Conservation (phyloP, 495 filamentous ascomycete species). For the Penicillium lividum region DNA sequence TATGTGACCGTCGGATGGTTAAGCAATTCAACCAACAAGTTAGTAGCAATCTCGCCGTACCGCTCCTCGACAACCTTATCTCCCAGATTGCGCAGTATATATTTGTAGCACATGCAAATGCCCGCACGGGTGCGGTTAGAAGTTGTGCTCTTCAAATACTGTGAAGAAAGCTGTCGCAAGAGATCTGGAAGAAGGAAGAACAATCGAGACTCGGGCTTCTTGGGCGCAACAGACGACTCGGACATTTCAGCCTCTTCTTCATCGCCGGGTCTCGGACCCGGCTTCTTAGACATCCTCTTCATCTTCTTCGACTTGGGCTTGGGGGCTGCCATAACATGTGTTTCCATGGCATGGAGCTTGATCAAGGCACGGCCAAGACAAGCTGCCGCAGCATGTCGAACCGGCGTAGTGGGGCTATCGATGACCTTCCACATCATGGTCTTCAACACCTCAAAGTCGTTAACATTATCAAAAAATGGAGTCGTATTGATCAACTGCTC, state of each 20-base stretch:
- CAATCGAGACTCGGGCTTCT: constrained; percentile 67
- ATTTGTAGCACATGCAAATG: constrained; percentile 84
- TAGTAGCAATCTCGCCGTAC: constrained; percentile 77
- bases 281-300: constrained; percentile 71
- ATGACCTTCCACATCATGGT: constrained; percentile 78
- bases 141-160: constrained; percentile 79
- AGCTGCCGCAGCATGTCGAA: constrained; percentile 84
- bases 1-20: constrained; percentile 73
- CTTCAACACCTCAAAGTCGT: constrained; percentile 86
- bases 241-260: constrained; percentile 74
- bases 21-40: constrained; percentile 77
- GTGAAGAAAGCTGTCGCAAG: constrained; percentile 74
- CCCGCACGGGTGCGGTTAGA: constrained; percentile 79
- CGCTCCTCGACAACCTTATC: constrained; percentile 75
- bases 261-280: constrained; percentile 64
- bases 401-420: constrained; percentile 70
- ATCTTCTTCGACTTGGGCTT: constrained; percentile 72
- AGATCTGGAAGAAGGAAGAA: constrained; percentile 77
- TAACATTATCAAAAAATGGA: constrained; percentile 81
- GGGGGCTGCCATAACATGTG: constrained; percentile 53
- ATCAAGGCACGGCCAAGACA: constrained; percentile 78
- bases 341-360: constrained; percentile 71
- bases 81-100: constrained; percentile 70
- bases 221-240: constrained; percentile 66
- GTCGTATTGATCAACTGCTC: constrained; percentile 71